These are phyloP conservation scores for Alternaria solani DNA, from an alignment of 2,329 filamentous ascomycete species.

Conservation along the genomic window DNA sequence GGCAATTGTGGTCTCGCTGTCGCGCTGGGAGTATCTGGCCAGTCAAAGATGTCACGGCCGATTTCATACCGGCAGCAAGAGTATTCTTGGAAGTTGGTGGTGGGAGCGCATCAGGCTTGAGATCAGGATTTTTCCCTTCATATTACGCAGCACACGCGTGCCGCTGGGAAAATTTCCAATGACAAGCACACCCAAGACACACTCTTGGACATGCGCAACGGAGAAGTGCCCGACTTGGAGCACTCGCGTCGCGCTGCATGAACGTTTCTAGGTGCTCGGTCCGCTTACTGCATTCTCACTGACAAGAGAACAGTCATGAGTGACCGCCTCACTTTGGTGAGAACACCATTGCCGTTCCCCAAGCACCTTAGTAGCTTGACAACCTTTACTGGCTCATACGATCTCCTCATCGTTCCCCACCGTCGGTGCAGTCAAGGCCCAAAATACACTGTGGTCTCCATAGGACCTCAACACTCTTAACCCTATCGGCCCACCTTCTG, in stretches of 20 bases:
- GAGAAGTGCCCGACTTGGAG: slow-evolving; percentile 4
- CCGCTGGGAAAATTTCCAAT: slow-evolving; percentile 1
- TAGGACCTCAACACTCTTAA: slow-evolving; percentile 1
- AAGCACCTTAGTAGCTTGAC: not conserved
- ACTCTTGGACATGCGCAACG: not conserved
- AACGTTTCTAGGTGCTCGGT: slow-evolving; percentile 11
- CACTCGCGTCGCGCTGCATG: slow-evolving; percentile 1
- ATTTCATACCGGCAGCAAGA: slow-evolving; percentile 14
- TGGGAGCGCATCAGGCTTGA: not conserved
- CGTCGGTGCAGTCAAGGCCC: slow-evolving; percentile 1
- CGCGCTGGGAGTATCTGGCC: slow-evolving; percentile 8
- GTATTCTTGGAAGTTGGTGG: slow-evolving; percentile 8
- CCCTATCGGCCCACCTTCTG: slow-evolving; percentile 12
- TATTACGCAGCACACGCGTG: slow-evolving; percentile 9
- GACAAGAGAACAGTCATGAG: slow-evolving; percentile 3
- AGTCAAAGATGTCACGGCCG: slow-evolving; percentile 20
- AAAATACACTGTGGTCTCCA: slow-evolving; percentile 4
- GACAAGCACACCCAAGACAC: not conserved
- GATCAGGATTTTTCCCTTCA: slow-evolving; percentile 12
- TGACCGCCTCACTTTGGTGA: slow-evolving; percentile 8
- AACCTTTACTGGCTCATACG: slow-evolving; percentile 1
- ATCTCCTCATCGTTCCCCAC: slow-evolving; percentile 2
- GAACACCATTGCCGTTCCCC: not conserved
- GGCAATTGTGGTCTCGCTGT: not conserved
- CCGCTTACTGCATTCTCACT: slow-evolving; percentile 13